phyloP scores from a whole-genome alignment of 352 stramenopile species.

The Phytophthora colocasiae region DNA sequence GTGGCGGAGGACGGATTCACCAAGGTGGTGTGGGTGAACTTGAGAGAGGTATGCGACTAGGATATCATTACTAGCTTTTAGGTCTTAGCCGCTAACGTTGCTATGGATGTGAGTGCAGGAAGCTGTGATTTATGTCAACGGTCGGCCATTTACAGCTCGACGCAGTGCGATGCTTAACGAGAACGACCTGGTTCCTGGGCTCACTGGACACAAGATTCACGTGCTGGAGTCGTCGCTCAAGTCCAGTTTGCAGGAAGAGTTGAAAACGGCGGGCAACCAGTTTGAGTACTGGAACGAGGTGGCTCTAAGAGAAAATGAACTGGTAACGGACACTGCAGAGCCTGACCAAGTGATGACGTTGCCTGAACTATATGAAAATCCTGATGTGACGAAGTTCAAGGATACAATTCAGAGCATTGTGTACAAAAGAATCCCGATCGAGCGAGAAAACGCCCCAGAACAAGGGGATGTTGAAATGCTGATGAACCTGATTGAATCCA shows the following conservation, averaged over 20 bases:
- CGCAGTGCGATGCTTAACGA: conserved; percentile 82
- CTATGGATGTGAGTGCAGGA: conserved; percentile 41
- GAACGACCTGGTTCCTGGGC: conserved; percentile 83
- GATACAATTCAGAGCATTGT: conserved; percentile 53
- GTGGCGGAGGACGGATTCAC: conserved; percentile 77
- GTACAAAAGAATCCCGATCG: conserved; percentile 82
- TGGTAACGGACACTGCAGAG: conserved; percentile 47
- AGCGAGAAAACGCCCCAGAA: conserved; percentile 84
- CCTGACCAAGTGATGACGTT: conserved; percentile 66
- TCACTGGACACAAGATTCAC: conserved; percentile 84
- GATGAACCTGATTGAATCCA: conserved; percentile 60
- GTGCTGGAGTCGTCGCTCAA: conserved; percentile 86
- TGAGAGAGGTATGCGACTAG: conserved; percentile 59
- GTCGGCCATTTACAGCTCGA: conserved; percentile 72
- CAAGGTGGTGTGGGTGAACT: conserved; percentile 86
- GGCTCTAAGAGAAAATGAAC: conserved; percentile 68
- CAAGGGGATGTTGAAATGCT: conserved; percentile 76
- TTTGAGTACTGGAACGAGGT: conserved; percentile 90
- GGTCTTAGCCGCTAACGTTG: background rate
- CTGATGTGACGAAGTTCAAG: conserved; percentile 40
- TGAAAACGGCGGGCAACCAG: conserved; percentile 44
- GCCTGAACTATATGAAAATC: conserved; percentile 68
- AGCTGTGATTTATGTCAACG: conserved; percentile 86
- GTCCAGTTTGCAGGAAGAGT: conserved; percentile 76
- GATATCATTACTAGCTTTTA: no score